Evolutionary conservation across 2,329 filamentous ascomycete genomes (phyloP).

Genomic region (Ophiocordyceps camponoti-saundersi): DNA sequence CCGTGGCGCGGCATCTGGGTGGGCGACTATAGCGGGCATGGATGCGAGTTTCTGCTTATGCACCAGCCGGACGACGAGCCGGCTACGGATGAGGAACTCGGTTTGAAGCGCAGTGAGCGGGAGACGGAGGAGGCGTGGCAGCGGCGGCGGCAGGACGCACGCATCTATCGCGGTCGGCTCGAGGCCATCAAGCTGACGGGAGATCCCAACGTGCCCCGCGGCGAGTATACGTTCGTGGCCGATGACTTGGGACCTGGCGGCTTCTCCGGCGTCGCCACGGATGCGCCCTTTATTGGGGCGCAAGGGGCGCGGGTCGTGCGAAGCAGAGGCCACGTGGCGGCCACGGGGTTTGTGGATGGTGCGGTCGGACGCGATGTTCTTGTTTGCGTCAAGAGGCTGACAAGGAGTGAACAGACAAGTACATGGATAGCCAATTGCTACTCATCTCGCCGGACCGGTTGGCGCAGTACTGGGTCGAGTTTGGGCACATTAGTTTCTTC

Average conservation of each 20-base stretch:
- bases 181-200: conserved; percentile 85
- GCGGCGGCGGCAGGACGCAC: conserved; percentile 24
- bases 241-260: conserved; percentile 58
- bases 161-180: conserved; percentile 47
- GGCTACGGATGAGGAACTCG: conserved; percentile 20
- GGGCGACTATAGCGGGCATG: conserved; percentile 76
- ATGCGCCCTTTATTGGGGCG: conserved; percentile 55
- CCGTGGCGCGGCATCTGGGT: conserved; percentile 87
- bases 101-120: conserved; percentile 17
- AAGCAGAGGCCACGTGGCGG: conserved; percentile 64
- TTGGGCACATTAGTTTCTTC: conserved; percentile 43
- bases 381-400: background rate
- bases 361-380: conserved; percentile 20
- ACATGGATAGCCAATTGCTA: conserved; percentile 59
- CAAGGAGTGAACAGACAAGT: conserved; percentile 40
- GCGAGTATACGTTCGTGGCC: conserved; percentile 66
- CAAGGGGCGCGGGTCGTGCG: conserved; percentile 55
- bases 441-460: conserved; percentile 61
- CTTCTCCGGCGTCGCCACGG: conserved; percentile 43
- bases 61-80: conserved; percentile 46
- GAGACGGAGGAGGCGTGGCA: conserved; percentile 31
- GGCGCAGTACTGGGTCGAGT: conserved; percentile 65
- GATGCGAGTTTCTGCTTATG: conserved; percentile 74
- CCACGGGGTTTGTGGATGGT: conserved; percentile 56
- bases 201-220: conserved; percentile 76